These are phyloP conservation scores for Lachancea mirantina DNA, from an alignment of 805 yeast genomes.

Conservation along the genomic window DNA sequence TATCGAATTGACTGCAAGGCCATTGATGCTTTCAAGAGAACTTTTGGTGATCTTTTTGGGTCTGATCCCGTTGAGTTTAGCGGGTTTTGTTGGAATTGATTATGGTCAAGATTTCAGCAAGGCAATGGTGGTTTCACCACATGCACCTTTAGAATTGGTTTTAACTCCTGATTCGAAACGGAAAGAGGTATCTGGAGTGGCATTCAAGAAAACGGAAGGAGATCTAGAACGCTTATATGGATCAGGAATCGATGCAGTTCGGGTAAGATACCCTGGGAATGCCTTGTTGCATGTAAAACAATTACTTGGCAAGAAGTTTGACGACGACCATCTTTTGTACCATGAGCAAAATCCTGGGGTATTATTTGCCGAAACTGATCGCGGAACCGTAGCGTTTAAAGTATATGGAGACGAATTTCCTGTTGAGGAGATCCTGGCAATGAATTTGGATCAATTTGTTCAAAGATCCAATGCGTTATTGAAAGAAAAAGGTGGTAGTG, in stretches of 20 bases:
- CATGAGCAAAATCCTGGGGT: slow-evolving; percentile 54
- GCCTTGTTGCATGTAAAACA: slow-evolving; percentile 64
- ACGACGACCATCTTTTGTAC: slow-evolving; percentile 42
- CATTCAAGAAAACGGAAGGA: slow-evolving; percentile 43
- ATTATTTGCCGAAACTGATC: slow-evolving; percentile 35
- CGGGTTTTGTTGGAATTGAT: slow-evolving; percentile 66
- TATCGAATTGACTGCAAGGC: too few relatives aligned
- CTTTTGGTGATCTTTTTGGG: too few relatives aligned
- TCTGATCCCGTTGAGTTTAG: not conserved
- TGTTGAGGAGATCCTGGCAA: slow-evolving; percentile 77
- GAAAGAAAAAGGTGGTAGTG: slow-evolving; percentile 43
- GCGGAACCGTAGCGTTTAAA: slow-evolving; percentile 52
- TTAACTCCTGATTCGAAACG: slow-evolving; percentile 87
- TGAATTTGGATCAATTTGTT: slow-evolving; percentile 65
- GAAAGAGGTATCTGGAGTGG: slow-evolving; percentile 77
- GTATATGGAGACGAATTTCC: slow-evolving; percentile 41
- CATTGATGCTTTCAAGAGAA: too few relatives aligned
- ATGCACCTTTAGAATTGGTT: slow-evolving; percentile 79
- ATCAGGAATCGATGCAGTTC: slow-evolving; percentile 58
- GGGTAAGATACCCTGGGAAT: slow-evolving; percentile 65
- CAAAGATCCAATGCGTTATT: slow-evolving; percentile 58
- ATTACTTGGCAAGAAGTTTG: slow-evolving; percentile 58
- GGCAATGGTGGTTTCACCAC: slow-evolving; percentile 85
- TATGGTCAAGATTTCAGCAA: slow-evolving; percentile 83
- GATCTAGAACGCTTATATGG: slow-evolving; percentile 73